Percentiles rank a stretch among this genome's conserved stretches.
Evolutionary conservation across 1,284 basidiomycete species (phyloP).

Genomic region (Lentinula novae-zelandiae): DNA sequence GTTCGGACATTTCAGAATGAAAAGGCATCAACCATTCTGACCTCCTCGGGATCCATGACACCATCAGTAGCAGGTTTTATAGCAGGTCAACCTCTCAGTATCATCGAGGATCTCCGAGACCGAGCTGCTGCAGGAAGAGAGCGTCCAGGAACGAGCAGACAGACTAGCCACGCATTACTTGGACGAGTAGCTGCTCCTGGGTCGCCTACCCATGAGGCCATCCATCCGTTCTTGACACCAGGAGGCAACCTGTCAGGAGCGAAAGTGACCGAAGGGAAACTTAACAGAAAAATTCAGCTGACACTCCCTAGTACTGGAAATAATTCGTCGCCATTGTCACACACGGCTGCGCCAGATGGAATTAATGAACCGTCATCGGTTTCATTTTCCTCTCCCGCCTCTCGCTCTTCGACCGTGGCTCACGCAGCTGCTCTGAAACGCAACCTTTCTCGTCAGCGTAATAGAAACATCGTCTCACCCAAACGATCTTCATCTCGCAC

Average conservation of each 20-base stretch:
- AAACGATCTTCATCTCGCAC: conserved; percentile 5
- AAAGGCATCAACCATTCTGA: neutral
- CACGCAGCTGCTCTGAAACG: conserved; percentile 4
- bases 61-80: neutral
- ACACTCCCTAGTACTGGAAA: neutral
- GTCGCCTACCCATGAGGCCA: neutral
- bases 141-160: neutral
- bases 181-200: neutral
- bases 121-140: conserved; percentile 37
- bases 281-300: neutral
- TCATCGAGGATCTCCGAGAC: conserved; percentile 72
- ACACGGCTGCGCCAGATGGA: neutral
- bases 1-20: neutral
- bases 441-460: conserved; percentile 5
- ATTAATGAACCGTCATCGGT: neutral
- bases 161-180: neutral
- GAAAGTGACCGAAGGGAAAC: neutral
- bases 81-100: conserved; percentile 36
- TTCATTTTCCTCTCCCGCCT: neutral
- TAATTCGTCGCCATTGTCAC: neutral
- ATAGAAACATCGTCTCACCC: conserved; percentile 1
- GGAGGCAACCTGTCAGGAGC: neutral
- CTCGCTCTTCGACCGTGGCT: neutral
- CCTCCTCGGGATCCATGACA: neutral
- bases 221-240: conserved; percentile 7